phyloP scores from a whole-genome alignment of 495 filamentous ascomycete genomes.

The Tuber magnatum region DNA sequence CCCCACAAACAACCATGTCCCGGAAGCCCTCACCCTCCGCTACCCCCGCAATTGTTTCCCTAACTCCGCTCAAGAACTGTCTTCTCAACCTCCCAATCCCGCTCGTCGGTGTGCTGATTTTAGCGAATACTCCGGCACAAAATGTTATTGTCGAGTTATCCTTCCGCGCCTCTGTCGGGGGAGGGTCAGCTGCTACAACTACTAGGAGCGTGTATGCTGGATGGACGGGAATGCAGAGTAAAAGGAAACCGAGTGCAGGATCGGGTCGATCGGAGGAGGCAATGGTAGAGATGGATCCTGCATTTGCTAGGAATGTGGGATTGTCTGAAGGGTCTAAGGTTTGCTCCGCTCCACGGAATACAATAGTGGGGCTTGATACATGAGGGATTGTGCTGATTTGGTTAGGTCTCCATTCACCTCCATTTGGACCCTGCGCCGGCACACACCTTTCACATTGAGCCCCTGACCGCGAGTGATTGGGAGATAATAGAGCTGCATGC shows the following conservation, averaged over 20 bases:
- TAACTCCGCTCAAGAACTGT: slow-evolving; percentile 83
- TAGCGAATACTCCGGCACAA: slow-evolving; percentile 84
- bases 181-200: slow-evolving; percentile 60
- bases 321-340: slow-evolving; percentile 80
- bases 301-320: slow-evolving; percentile 75
- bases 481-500: slow-evolving; percentile 98
- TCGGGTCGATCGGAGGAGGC: slow-evolving; percentile 39
- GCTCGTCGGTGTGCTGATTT: slow-evolving; percentile 71
- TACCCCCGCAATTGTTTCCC: slow-evolving; percentile 49
- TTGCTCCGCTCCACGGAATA: slow-evolving; percentile 38
- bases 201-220: slow-evolving; percentile 46
- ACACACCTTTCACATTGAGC: slow-evolving; percentile 91
- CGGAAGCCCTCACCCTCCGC: slow-evolving; percentile 31
- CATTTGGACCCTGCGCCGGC: slow-evolving; percentile 85
- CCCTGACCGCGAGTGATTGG: slow-evolving; percentile 90
- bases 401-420: slow-evolving; percentile 58
- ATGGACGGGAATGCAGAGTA: slow-evolving; percentile 96
- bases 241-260: slow-evolving; percentile 51
- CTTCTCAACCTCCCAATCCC: slow-evolving; percentile 88
- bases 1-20: slow-evolving; percentile 28
- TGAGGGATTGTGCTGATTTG: not conserved
- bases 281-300: slow-evolving; percentile 79
- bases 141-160: slow-evolving; percentile 91
- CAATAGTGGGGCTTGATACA: not conserved
- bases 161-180: slow-evolving; percentile 52